These are phyloP conservation scores for Cercospora sp. DNA, from an alignment of 2,329 filamentous ascomycete species.

Conservation along the genomic window DNA sequence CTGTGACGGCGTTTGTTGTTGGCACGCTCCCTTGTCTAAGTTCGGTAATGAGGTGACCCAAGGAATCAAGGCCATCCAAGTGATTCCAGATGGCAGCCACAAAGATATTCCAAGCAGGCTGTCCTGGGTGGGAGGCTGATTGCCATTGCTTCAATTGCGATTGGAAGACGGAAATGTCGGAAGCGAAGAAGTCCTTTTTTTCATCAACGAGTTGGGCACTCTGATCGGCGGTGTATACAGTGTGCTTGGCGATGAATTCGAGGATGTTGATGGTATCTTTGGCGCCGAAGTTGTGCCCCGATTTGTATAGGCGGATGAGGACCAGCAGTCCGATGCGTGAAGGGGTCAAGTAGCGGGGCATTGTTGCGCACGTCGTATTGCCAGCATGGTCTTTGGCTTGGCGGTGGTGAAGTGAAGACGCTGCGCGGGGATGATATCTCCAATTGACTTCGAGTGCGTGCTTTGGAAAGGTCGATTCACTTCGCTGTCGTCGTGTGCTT, in stretches of 20 bases:
- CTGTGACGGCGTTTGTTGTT: neutral
- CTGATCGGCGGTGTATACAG: conserved; percentile 40
- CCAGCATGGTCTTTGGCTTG: neutral
- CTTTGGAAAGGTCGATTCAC: neutral
- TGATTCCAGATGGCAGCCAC: conserved; percentile 74
- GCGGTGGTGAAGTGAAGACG: neutral
- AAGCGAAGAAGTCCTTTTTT: conserved; percentile 22
- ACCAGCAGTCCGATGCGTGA: conserved; percentile 81
- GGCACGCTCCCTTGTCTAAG: conserved; percentile 28
- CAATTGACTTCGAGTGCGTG: neutral
- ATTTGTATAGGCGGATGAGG: conserved; percentile 73
- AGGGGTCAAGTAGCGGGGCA: conserved; percentile 84
- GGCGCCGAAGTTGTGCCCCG: conserved; percentile 26
- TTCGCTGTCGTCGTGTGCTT: neutral
- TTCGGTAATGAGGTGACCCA: conserved; percentile 66
- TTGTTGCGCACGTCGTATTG: conserved; percentile 40
- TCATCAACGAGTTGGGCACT: conserved; percentile 20
- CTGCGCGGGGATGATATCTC: neutral
- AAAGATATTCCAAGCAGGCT: conserved; percentile 85
- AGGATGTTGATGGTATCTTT: conserved; percentile 64
- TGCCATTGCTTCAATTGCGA: conserved; percentile 23
- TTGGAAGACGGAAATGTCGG: conserved; percentile 25
- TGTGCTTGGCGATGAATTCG: conserved; percentile 73
- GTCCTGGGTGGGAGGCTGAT: conserved; percentile 61
- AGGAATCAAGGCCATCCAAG: conserved; percentile 75